Base-by-base conservation (phyloP, 495 filamentous ascomycete species). In the Melanomma pulvis-pyrius region DNA sequence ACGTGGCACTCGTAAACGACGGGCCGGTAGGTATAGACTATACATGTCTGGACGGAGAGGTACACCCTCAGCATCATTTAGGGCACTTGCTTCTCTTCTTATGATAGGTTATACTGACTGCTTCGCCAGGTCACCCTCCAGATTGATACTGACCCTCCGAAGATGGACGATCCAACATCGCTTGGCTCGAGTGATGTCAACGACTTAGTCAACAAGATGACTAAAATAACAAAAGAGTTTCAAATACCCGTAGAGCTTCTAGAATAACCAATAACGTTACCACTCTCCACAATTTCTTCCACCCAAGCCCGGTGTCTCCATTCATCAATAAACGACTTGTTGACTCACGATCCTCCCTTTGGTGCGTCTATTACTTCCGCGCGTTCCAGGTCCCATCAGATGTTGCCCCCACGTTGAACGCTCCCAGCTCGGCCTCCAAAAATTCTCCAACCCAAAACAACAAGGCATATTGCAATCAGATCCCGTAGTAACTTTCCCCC, bases 1-100 rank as follows among this genome's bases (percentile, higher is more conserved):
- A 97, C 71, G 94, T 97, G 62, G 90, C 90, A 63, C 74, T 97
- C 25, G 87, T 96, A 36, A 98, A 98, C 70, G 93, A 98, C 74
- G 93, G 93, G 61, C 93, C 93, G 75, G 93, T 97, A 83, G 85
- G 91, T 87, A 76, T 88, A 65, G 80, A 87, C 74, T 88, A 83
- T 77, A 79, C 80, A 76, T 87, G 84, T 82, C 77, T 81, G 70
- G 85, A 88, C 77, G 83, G 80, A 77, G 86, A 79, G 84, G 86
- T 88, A 87, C 71, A 63, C 32, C 60, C 62, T 74, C 71, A 64
- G 2, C 65, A 30, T 54, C 47, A 34, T 44, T 21, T 26, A 2
- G 3, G n/a, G 11, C 19, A 22, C 5, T 17, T 24, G 51, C 32
- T 41, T 32, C 2, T 32, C 22, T 28, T 46, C n/a, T 75, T 74